These are phyloP conservation scores for Podospora conica DNA, from an alignment of 495 filamentous ascomycete species.

Conservation along the genomic window DNA sequence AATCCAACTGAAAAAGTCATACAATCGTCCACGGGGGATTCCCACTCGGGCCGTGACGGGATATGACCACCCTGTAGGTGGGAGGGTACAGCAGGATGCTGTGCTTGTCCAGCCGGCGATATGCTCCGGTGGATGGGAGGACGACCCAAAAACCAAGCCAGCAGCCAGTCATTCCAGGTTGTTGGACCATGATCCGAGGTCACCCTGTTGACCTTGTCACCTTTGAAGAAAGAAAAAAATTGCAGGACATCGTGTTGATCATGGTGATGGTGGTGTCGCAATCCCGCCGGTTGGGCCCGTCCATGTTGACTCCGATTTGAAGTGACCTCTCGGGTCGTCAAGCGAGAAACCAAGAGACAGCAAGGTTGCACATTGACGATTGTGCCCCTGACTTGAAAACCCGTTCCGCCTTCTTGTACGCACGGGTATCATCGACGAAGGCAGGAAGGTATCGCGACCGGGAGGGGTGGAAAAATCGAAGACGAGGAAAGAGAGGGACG, in stretches of 20 bases:
- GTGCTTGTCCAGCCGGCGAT: neutral
- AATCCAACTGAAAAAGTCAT: neutral
- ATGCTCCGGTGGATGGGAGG: neutral
- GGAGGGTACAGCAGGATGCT: neutral
- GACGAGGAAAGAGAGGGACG: neutral
- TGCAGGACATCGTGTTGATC: neutral
- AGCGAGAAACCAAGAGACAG: neutral
- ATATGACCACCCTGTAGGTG: neutral
- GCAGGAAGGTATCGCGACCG: neutral
- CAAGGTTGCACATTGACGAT: neutral
- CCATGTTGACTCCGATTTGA: neutral
- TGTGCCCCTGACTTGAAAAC: neutral
- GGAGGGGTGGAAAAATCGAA: neutral
- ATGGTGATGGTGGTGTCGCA: neutral
- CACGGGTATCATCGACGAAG: neutral
- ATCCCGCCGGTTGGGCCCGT: neutral
- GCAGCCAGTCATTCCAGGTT: neutral
- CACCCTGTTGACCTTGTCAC: neutral
- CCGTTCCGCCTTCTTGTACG: neutral
- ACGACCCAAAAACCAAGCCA: neutral
- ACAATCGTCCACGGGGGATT: neutral
- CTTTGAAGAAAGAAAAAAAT: neutral
- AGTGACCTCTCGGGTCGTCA: neutral
- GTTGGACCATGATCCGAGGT: neutral
- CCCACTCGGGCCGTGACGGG: neutral